phyloP scores from a whole-genome alignment of 2,329 filamentous ascomycete species.

The Phialophora verrucosa region DNA sequence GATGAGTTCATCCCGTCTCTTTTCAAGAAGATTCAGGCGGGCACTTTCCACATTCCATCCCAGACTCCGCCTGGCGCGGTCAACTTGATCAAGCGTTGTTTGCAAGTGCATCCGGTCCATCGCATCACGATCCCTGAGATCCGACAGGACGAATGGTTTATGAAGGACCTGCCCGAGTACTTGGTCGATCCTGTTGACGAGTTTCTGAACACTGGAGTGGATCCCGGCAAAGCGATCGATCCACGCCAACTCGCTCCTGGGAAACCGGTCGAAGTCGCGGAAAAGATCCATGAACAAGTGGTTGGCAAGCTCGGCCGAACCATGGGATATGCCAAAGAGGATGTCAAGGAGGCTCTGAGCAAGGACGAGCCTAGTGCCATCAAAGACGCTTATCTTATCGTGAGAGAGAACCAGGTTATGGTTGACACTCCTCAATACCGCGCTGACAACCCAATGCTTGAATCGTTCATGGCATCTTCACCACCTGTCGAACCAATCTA shows the following conservation, averaged over 20 bases:
- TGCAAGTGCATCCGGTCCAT: slow-evolving; percentile 86
- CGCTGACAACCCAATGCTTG: slow-evolving; percentile 52
- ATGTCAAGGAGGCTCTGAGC: slow-evolving; percentile 91
- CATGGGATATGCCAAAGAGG: slow-evolving; percentile 94
- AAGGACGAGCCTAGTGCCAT: slow-evolving; percentile 95
- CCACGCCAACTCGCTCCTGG: slow-evolving; percentile 80
- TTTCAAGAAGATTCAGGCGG: slow-evolving; percentile 96
- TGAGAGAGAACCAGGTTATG: slow-evolving; percentile 97
- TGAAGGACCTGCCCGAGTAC: slow-evolving; percentile 82
- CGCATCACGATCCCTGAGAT: slow-evolving; percentile 94
- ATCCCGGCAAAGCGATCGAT: slow-evolving; percentile 89
- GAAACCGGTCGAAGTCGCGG: slow-evolving; percentile 77
- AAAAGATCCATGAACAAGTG: slow-evolving; percentile 88
- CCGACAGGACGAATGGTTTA: slow-evolving; percentile 91
- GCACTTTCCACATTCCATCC: slow-evolving; percentile 87
- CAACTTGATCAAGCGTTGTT: slow-evolving; percentile 81
- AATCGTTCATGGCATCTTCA: slow-evolving; percentile 62
- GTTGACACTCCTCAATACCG: slow-evolving; percentile 60
- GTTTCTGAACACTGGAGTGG: slow-evolving; percentile 90
- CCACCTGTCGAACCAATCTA: slow-evolving; percentile 55
- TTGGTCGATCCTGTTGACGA: slow-evolving; percentile 87
- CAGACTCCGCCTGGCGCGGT: slow-evolving; percentile 88
- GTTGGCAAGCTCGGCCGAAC: slow-evolving; percentile 96
- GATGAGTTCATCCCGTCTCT: slow-evolving; percentile 97
- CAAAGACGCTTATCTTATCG: slow-evolving; percentile 98